Conservation (phyloP, 225 moss, liverwort and hornwort species). For the Rhytidiadelphus loreus region DNA sequence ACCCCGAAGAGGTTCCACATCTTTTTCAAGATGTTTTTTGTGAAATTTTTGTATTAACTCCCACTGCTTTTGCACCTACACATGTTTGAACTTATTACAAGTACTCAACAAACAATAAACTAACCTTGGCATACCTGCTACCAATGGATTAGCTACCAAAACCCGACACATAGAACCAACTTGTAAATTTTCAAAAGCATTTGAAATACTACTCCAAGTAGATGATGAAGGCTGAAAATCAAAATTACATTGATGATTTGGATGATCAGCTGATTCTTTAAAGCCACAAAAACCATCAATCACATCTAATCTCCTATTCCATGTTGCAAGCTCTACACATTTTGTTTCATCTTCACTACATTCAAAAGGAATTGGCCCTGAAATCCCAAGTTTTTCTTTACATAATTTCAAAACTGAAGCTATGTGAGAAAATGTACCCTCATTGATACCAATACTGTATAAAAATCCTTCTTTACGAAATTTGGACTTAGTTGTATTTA, state of each 20-base stretch:
- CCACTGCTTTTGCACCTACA: not conserved
- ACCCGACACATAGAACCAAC: not conserved
- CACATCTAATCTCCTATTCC: not conserved
- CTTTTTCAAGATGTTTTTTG: not conserved
- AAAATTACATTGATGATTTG: not conserved
- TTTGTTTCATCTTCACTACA: not conserved
- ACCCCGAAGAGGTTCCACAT: not conserved
- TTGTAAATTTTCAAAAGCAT: not conserved
- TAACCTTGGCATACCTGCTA: not conserved
- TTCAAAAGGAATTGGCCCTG: not conserved
- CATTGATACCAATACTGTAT: not conserved
- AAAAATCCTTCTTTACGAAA: not conserved
- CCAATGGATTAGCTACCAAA: not conserved
- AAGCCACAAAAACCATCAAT: not conserved
- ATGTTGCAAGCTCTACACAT: not conserved
- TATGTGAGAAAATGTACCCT: not conserved
- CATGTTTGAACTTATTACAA: not conserved
- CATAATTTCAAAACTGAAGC: not conserved
- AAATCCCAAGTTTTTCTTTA: not conserved
- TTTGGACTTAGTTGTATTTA: not conserved
- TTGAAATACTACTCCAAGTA: not conserved
- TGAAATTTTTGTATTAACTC: not conserved
- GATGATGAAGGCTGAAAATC: not conserved
- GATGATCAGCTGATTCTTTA: not conserved
- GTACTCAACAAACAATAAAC: not conserved